Base-by-base conservation (phyloP, 495 filamentous ascomycete species). In the Viridothelium virens region DNA sequence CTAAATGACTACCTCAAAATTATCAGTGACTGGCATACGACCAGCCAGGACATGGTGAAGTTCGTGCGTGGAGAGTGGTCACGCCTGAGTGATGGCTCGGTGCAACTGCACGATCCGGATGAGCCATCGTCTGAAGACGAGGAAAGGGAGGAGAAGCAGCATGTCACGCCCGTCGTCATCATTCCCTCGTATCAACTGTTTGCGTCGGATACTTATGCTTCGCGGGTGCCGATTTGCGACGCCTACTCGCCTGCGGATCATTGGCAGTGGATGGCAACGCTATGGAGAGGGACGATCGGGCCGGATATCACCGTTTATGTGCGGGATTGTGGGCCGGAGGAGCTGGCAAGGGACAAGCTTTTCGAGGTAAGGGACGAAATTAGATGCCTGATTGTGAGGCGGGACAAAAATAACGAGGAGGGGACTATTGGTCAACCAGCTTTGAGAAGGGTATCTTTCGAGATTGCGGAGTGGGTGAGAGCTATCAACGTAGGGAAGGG, bases 251-350 rank as follows among this genome's bases (percentile, higher is more conserved):
- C 90, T 0, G 79, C 90, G 38, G 91, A 98, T 72, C 94, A 98
- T 74, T 98, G 94, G 94, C 91, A 96, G 76, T 97, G 94, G 94
- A 91, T 93, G 80, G 94, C 93, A 37, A 94, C 90, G 62, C 82
- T 96, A 2, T 98, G 93, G 93, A 87, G 92, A 1, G 89, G 90
- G 1, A 89, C 90, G 63, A 83, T 93, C 0, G 92, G 91, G 0
- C 85, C 92, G 0, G 94, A 98, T 77, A 80, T 97, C 67, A 96
- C 91, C 0, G 83, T 98, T 31, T 93, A 85, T 69, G 82, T 87
- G 44, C 77, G 79, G 41, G 71, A 70, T 36, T 48, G 44, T 34
- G 70, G 68, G 7, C 11, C 61, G 0, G 74, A 72, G 33, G 74
- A 75, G 56, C n/a, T 63, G 53, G 69, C 59, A 3, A 75, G 73